These are phyloP conservation scores for Brassica juncea DNA, from an alignment of 345 rosid species.

Conservation along the genomic window DNA sequence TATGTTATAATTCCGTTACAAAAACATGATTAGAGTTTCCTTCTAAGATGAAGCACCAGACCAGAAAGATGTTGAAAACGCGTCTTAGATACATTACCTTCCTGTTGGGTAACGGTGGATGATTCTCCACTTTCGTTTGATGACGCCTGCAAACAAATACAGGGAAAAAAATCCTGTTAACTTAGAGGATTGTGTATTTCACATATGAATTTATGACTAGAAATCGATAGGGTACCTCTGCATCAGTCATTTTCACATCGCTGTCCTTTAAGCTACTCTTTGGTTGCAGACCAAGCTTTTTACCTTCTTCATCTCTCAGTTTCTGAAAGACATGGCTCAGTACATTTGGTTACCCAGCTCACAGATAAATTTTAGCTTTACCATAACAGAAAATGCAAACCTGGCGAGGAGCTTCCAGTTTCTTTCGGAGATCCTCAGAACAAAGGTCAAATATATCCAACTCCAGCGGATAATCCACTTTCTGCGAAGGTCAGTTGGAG, in stretches of 20 bases:
- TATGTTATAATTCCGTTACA: slow-evolving; percentile 9
- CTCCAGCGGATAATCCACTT: slow-evolving; percentile 95
- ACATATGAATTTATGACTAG: not conserved
- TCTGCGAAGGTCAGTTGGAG: slow-evolving; percentile 50
- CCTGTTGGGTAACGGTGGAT: slow-evolving; percentile 51
- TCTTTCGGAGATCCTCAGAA: slow-evolving; percentile 77
- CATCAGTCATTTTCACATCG: slow-evolving; percentile 76
- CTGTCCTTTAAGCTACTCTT: slow-evolving; percentile 50
- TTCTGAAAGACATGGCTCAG: slow-evolving; percentile 44
- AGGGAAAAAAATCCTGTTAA: not conserved
- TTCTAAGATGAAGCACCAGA: slow-evolving; percentile 43
- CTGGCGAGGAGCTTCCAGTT: slow-evolving; percentile 86
- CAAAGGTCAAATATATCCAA: slow-evolving; percentile 91
- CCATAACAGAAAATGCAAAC: slow-evolving; percentile 40
- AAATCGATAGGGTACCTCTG: slow-evolving; percentile 49
- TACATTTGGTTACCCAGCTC: slow-evolving; percentile 13
- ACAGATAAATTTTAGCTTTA: not conserved
- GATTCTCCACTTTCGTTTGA: slow-evolving; percentile 67
- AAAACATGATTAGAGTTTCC: slow-evolving; percentile 27
- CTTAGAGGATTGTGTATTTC: not conserved
- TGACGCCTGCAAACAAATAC: slow-evolving; percentile 55
- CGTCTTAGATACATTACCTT: slow-evolving; percentile 51
- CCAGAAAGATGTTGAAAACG: slow-evolving; percentile 10
- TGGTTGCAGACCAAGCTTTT: slow-evolving; percentile 78
- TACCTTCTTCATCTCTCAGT: slow-evolving; percentile 86